Evolutionary conservation across 768 basidiomycete genomes (phyloP).

Genomic region (Russula olivacea): DNA sequence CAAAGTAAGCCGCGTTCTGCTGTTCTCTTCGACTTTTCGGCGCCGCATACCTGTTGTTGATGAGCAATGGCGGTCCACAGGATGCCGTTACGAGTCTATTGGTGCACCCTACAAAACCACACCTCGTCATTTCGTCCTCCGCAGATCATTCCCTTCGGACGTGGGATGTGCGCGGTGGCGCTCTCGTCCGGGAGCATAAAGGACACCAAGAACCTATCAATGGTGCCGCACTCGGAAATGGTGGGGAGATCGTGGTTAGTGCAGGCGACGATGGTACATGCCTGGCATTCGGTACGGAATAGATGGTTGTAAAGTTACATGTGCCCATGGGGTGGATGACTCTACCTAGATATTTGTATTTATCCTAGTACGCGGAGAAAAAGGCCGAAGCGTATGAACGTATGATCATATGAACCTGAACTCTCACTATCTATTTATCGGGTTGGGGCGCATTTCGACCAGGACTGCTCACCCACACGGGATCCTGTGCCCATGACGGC

Average conservation of each 20-base stretch:
- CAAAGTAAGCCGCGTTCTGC: constrained; percentile 45
- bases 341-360: not conserved
- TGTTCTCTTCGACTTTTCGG: not conserved
- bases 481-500: too few species aligned
- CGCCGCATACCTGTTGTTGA: not conserved
- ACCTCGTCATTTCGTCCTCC: constrained; percentile 79
- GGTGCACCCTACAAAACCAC: constrained; percentile 61
- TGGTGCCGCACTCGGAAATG: constrained; percentile 61
- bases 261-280: constrained; percentile 89
- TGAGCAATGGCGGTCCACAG: constrained; percentile 36
- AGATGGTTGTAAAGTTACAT: not conserved
- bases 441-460: too few species aligned
- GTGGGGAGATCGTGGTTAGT: constrained; percentile 72
- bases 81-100: constrained; percentile 83
- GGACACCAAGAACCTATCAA: constrained; percentile 80
- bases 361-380: too few species aligned
- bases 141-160: constrained; percentile 83
- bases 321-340: not conserved
- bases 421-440: too few species aligned
- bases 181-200: constrained; percentile 68
- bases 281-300: constrained; percentile 71
- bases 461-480: too few species aligned
- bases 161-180: constrained; percentile 88
- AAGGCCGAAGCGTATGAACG: too few species aligned
- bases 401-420: too few species aligned